Conservation (phyloP, 1,284 basidiomycete genomes). For the Tylopilus sp. region DNA sequence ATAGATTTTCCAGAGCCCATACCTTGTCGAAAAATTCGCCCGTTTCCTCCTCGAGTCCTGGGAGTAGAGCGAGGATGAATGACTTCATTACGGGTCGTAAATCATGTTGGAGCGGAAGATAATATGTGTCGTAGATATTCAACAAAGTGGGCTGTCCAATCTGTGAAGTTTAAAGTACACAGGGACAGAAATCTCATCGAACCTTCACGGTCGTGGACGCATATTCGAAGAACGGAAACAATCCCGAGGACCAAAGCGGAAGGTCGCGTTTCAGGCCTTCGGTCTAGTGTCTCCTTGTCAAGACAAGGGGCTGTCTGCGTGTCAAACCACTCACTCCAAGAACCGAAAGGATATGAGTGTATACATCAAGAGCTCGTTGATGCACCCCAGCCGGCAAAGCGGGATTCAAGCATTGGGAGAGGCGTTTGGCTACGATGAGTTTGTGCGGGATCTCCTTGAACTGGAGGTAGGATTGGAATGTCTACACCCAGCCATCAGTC, state of each 20-base stretch:
- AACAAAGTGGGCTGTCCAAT: constrained; percentile 69
- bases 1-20: constrained; percentile 13
- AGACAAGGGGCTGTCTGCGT: not conserved
- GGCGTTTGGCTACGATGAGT: constrained; percentile 89
- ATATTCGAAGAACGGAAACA: constrained; percentile 99
- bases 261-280: constrained; percentile 89
- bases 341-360: constrained; percentile 84
- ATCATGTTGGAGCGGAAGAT: constrained; percentile 79
- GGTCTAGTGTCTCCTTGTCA: constrained; percentile 46
- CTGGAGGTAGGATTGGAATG: constrained; percentile 86
- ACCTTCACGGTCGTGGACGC: constrained; percentile 94
- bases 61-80: constrained; percentile 88
- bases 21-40: constrained; percentile 97
- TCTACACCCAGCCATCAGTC: constrained; percentile 43
- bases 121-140: constrained; percentile 86
- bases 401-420: constrained; percentile 96
- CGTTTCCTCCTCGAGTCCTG: constrained; percentile 93
- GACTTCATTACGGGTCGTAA: constrained; percentile 92
- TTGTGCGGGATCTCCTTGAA: constrained; percentile 97
- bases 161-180: not conserved
- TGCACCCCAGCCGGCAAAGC: constrained; percentile 96
- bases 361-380: constrained; percentile 94
- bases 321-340: constrained; percentile 66
- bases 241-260: constrained; percentile 90
- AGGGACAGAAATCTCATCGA: constrained; percentile 15